These are phyloP conservation scores for Kwoniella shivajii DNA, from an alignment of 1,284 basidiomycete species.

Conservation along the genomic window DNA sequence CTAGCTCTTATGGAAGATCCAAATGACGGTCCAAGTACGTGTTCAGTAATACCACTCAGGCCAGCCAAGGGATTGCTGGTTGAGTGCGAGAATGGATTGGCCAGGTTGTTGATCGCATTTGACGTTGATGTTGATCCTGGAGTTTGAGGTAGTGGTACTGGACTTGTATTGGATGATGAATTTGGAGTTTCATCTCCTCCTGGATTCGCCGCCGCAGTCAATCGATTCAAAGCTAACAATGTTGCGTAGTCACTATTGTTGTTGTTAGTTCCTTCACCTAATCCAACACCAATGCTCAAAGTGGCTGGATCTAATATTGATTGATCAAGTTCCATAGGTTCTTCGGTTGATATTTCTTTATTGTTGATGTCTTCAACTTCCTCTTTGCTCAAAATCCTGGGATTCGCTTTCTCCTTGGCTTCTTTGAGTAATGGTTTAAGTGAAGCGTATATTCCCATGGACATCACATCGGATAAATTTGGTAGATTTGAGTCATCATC, in stretches of 20 bases:
- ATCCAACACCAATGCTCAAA: background rate
- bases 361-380: slow-evolving; percentile 35
- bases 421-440: slow-evolving; percentile 31
- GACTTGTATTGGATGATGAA: too few relatives aligned
- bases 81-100: background rate
- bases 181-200: background rate
- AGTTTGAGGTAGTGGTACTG: too few relatives aligned
- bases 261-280: background rate
- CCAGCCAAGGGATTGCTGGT: background rate
- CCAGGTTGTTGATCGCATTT: background rate
- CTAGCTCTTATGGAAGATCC: slow-evolving; percentile 42
- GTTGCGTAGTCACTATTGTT: slow-evolving; percentile 17
- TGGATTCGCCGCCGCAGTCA: slow-evolving; percentile 19
- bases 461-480: slow-evolving; percentile 38
- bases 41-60: background rate
- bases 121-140: too few relatives aligned
- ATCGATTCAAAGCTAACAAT: slow-evolving; percentile 24
- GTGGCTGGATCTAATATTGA: slow-evolving; percentile 1
- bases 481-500: slow-evolving; percentile 39
- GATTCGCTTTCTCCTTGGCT: slow-evolving; percentile 19
- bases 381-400: slow-evolving; percentile 20
- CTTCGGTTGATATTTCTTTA: slow-evolving; percentile 12
- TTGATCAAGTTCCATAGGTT: slow-evolving; percentile 8
- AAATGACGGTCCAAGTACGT: slow-evolving; percentile 13
- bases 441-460: slow-evolving; percentile 26